A percentile compares a stretch with the other conserved stretches of the same genome.
These are phyloP conservation scores for Delphinella strobiligena DNA, from an alignment of 2,329 filamentous ascomycete species.

Conservation along the genomic window DNA sequence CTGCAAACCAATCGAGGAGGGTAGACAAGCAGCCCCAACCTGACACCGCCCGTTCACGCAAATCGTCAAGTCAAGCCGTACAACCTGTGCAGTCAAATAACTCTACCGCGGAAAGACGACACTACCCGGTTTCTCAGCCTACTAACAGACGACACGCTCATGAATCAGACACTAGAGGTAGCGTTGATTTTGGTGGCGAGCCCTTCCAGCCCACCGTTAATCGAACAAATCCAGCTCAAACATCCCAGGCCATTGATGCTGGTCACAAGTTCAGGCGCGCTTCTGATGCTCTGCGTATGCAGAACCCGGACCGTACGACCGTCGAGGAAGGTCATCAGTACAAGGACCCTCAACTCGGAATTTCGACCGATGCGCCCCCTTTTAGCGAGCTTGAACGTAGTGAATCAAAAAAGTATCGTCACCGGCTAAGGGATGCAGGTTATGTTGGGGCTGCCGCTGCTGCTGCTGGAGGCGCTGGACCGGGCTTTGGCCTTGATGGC, in stretches of 20 bases:
- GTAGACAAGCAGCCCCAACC: background rate
- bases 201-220: background rate
- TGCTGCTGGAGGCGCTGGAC: no score
- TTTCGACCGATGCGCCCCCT: background rate
- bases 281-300: slow-evolving; percentile 8
- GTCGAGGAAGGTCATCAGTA: background rate
- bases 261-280: slow-evolving; percentile 8
- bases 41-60: background rate
- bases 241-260: slow-evolving; percentile 2
- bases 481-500: no score
- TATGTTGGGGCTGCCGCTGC: slow-evolving; percentile 20
- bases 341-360: background rate
- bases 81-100: background rate
- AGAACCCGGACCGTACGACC: background rate
- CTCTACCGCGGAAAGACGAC: background rate
- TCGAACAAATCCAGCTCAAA: background rate
- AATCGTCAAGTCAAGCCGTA: background rate
- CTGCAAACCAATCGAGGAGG: slow-evolving; percentile 17
- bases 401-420: slow-evolving; percentile 13
- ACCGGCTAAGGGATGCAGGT: slow-evolving; percentile 19
- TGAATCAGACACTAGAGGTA: no score
- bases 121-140: background rate
- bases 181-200: background rate
- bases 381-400: background rate
- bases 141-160: no score